Evolutionary conservation across 2,329 filamentous ascomycete genomes (phyloP), one percentile per base, ranked within the genome.

Genomic region (Cladosporium sp.): DNA sequence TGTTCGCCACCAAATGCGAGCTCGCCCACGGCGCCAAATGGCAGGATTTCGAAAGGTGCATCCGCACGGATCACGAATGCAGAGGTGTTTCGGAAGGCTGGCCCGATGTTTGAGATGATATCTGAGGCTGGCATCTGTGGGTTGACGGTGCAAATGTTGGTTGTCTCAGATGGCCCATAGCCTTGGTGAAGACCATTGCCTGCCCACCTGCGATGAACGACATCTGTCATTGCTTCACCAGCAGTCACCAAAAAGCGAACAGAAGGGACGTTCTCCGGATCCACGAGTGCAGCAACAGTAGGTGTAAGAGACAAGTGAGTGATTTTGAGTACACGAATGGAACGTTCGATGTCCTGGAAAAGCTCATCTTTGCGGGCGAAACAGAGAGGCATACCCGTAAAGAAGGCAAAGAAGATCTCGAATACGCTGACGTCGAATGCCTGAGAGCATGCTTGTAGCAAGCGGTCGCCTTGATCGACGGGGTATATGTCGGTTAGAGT

Each of bases 351-450:
- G 58, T 94, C 83, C 33, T 75, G 75, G 59, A 92, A 88, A 0
- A 94, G 69, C 1, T 80, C 77, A 58, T 93, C 86, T 57, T 91
- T 90, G 0, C 75, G 78, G 0, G 83, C 85, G 2, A 86, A 80
- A 62, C 87, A 95, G 11, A 95, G 73, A 53, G 84, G 86, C 73
- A 92, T 88, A 3, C 88, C 88, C 29, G 77, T 76, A 40, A 79
- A 78, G 85, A 89, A 94, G 0, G 88, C 75, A 59, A 88, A 94
- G 64, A 95, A 92, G 12, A 94, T 91, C 61, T 95, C 90, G 62
- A 94, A 94, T 0, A 94, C 86, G 0, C 88, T 94, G 2, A 94
- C 78, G 61, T 94, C 88, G 62, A 94, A 95, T 0, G 85, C 85
- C 61, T 90, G 86, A 0, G 88, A 92, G 61, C 86, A 94, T 2